Percentiles rank a stretch among this genome's conserved stretches.
These are phyloP conservation scores for Sporothrix inflata DNA, from an alignment of 2,329 filamentous ascomycete genomes.

Conservation along the genomic window DNA sequence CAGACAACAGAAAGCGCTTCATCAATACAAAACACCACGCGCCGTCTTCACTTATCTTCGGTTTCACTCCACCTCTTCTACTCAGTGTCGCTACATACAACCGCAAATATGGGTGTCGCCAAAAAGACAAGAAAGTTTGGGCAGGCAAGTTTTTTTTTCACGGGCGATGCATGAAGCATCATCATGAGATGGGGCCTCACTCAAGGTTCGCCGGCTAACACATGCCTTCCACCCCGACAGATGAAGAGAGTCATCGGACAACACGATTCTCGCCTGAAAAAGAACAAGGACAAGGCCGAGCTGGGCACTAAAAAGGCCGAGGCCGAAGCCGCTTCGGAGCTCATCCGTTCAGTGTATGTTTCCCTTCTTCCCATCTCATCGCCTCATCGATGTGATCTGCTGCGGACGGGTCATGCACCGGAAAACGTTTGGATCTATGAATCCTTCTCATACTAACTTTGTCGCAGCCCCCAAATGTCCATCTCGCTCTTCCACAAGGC, in stretches of 20 bases:
- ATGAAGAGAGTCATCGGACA: constrained; percentile 84
- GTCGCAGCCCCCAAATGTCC: constrained; percentile 33
- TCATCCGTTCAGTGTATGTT: constrained; percentile 35
- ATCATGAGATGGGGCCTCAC: background rate
- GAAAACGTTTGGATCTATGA: too few species aligned
- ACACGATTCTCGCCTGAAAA: constrained; percentile 78
- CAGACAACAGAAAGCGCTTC: constrained; percentile 7
- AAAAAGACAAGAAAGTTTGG: constrained; percentile 95
- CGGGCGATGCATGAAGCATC: background rate
- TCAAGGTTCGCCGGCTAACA: background rate
- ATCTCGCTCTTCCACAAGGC: constrained; percentile 37
- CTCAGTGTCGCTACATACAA: background rate
- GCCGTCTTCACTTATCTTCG: background rate
- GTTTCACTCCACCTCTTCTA: background rate
- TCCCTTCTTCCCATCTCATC: background rate
- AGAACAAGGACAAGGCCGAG: constrained; percentile 69
- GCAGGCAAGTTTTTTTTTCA: constrained; percentile 25
- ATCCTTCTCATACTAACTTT: background rate
- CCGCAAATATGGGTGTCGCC: constrained; percentile 74
- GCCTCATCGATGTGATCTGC: background rate
- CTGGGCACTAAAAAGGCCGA: constrained; percentile 52
- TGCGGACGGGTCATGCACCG: too few species aligned
- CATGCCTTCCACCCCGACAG: constrained; percentile 38
- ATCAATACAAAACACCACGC: constrained; percentile 13
- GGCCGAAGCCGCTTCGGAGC: constrained; percentile 35